Percentiles rank a stretch among this genome's conserved stretches.
Conservation (phyloP, 2,329 filamentous ascomycete genomes). For the Gaeumannomyces sp. region DNA sequence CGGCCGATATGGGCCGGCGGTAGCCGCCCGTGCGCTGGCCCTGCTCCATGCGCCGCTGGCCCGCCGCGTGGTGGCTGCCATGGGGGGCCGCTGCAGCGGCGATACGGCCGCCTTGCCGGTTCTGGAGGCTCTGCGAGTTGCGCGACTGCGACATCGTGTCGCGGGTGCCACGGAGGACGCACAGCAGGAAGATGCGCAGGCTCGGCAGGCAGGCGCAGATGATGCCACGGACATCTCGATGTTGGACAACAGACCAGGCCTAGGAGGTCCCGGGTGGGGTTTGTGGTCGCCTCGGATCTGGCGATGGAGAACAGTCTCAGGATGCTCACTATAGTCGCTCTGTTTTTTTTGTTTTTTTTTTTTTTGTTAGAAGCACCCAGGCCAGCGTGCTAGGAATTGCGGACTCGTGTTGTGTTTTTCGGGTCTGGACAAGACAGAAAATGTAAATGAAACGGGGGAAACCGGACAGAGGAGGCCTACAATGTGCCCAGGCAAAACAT, state of each 20-base stretch:
- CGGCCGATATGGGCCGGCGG: not conserved
- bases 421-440: no score
- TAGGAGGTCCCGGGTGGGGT: not conserved
- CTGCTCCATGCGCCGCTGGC: no score
- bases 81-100: no score
- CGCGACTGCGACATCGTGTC: not conserved
- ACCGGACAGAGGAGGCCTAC: not conserved
- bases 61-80: no score
- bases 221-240: not conserved
- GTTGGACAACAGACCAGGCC: not conserved
- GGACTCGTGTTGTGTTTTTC: no score
- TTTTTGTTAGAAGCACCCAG: no score
- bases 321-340: not conserved
- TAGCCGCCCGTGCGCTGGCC: no score
- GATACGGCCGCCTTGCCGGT: not conserved
- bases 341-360: not conserved
- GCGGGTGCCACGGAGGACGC: not conserved
- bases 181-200: not conserved
- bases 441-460: no score
- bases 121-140: not conserved
- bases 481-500: conserved; percentile 5
- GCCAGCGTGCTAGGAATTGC: no score
- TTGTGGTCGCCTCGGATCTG: not conserved
- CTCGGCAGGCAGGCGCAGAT: not conserved
- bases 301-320: not conserved